Evolutionary conservation across 176 grass and related monocot species (phyloP).

Genomic region (Paspalum vaginatum): DNA sequence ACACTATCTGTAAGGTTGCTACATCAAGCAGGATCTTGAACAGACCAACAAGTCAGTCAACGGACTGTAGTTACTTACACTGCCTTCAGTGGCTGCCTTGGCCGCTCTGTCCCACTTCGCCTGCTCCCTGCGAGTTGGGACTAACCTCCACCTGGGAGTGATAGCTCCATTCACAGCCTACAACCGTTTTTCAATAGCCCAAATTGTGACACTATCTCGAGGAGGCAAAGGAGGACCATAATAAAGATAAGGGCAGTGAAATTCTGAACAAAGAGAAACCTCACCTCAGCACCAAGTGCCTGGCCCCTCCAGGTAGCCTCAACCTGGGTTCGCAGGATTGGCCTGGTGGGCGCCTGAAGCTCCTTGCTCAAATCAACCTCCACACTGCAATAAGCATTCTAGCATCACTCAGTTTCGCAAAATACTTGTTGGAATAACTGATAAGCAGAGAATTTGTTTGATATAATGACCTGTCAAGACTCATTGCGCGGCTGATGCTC

Average conservation of each 20-base stretch:
- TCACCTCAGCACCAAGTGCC: constrained; percentile 56
- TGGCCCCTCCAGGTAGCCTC: constrained; percentile 70
- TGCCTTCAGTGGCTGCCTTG: constrained; percentile 80
- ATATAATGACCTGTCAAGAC: constrained; percentile 72
- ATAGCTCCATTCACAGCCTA: constrained; percentile 54
- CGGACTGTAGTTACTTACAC: constrained; percentile 48
- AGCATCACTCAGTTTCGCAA: constrained; percentile 4
- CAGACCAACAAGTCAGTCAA: constrained; percentile 10
- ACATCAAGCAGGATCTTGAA: constrained; percentile 5
- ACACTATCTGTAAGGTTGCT: background rate
- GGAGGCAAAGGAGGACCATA: constrained; percentile 9
- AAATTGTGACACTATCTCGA: constrained; percentile 29
- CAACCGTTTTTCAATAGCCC: constrained; percentile 26
- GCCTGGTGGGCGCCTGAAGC: constrained; percentile 70
- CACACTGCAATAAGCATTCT: constrained; percentile 51
- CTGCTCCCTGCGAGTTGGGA: constrained; percentile 81
- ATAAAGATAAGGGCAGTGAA: background rate
- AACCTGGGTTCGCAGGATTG: constrained; percentile 79
- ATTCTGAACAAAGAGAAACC: constrained; percentile 20
- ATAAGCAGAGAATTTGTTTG: constrained; percentile 10
- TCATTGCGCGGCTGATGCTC: constrained; percentile 85
- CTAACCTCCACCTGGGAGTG: constrained; percentile 80
- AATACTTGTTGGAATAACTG: constrained; percentile 4
- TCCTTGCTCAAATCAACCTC: constrained; percentile 96
- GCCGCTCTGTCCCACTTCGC: constrained; percentile 79